phyloP scores from a whole-genome alignment of 2,329 filamentous ascomycete species.

The Microdochium nivale region DNA sequence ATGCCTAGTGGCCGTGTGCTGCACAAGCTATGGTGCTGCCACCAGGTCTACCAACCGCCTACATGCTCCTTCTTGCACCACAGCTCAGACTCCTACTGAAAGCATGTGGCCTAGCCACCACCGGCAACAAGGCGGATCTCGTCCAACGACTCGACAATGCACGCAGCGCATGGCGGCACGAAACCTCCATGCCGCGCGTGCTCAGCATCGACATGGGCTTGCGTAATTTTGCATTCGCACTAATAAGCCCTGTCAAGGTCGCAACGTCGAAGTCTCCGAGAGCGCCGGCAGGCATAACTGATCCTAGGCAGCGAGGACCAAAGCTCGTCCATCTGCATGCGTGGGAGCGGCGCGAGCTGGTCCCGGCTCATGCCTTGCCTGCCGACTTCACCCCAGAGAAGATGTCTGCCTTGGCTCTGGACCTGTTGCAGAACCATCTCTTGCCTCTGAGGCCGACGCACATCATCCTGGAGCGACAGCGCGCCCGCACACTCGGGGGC shows the following conservation, averaged over 20 bases:
- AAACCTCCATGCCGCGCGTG: slow-evolving; percentile 34
- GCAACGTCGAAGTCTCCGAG: slow-evolving; percentile 16
- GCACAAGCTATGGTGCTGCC: neutral
- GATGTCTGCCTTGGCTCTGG: slow-evolving; percentile 23
- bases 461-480: slow-evolving; percentile 59
- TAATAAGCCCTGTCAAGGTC: slow-evolving; percentile 29
- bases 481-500: slow-evolving; percentile 53
- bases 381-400: slow-evolving; percentile 22
- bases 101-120: slow-evolving; percentile 48
- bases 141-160: slow-evolving; percentile 37
- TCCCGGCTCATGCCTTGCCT: slow-evolving; percentile 4
- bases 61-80: neutral
- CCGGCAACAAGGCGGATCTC: slow-evolving; percentile 52
- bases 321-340: slow-evolving; percentile 15
- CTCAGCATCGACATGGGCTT: slow-evolving; percentile 82
- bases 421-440: slow-evolving; percentile 25
- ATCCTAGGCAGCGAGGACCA: slow-evolving; percentile 4
- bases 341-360: slow-evolving; percentile 25
- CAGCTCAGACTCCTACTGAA: slow-evolving; percentile 51
- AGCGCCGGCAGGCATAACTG: neutral
- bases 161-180: slow-evolving; percentile 9
- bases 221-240: slow-evolving; percentile 68
- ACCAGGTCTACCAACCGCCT: neutral
- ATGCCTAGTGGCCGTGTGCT: too few species aligned
- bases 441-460: slow-evolving; percentile 51